phyloP scores from a whole-genome alignment of 2,329 filamentous ascomycete species.

The Xylaria sp. region DNA sequence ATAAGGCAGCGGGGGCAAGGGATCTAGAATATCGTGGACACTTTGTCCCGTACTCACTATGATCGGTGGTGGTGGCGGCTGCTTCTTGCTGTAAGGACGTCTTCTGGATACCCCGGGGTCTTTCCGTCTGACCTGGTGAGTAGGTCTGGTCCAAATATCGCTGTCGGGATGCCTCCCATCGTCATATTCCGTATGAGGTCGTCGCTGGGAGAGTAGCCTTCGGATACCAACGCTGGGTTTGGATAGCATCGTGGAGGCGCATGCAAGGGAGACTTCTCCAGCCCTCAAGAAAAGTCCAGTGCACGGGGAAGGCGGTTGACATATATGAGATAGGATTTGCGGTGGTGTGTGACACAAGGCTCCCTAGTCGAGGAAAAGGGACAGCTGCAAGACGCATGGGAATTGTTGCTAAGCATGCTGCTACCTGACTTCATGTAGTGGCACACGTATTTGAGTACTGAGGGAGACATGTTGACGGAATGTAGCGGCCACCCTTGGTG shows the following conservation, averaged over 20 bases:
- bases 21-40: slow-evolving; percentile 43
- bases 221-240: slow-evolving; percentile 48
- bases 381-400: slow-evolving; percentile 24
- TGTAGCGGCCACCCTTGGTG: slow-evolving; percentile 23
- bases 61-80: slow-evolving; percentile 40
- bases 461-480: slow-evolving; percentile 32
- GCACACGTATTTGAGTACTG: slow-evolving; percentile 20
- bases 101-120: slow-evolving; percentile 32
- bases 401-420: slow-evolving; percentile 28
- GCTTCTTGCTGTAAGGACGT: slow-evolving; percentile 34
- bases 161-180: slow-evolving; percentile 29
- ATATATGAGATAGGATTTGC: slow-evolving; percentile 30
- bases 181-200: slow-evolving; percentile 30
- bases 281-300: slow-evolving; percentile 28
- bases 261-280: slow-evolving; percentile 31
- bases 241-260: slow-evolving; percentile 41
- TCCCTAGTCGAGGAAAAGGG: slow-evolving; percentile 25
- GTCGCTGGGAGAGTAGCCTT: slow-evolving; percentile 44
- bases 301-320: slow-evolving; percentile 31
- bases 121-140: slow-evolving; percentile 24
- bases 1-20: slow-evolving; percentile 43
- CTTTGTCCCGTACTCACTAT: slow-evolving; percentile 44
- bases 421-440: slow-evolving; percentile 26
- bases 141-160: slow-evolving; percentile 10
- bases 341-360: slow-evolving; percentile 34